Base-by-base conservation (phyloP, 1,284 basidiomycete species). In the Leucoagaricus sp. region DNA sequence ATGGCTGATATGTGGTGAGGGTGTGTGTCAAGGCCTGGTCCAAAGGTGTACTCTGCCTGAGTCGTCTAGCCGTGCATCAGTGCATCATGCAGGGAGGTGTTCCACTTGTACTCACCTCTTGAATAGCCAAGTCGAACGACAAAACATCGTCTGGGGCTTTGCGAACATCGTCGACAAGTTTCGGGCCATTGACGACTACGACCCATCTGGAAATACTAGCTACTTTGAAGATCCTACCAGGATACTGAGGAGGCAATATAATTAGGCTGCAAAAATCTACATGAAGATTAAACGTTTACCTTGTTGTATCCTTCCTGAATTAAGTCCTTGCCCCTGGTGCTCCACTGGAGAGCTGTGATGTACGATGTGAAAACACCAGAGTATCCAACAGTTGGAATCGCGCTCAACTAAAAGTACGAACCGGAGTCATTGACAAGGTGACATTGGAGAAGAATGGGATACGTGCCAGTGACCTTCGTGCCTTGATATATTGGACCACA, bases 81-180 rank as follows among this genome's bases (percentile, higher is more conserved):
- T 53, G 10, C 26, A 42, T 42, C 12, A 36, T 13, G 13, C 5
- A 6, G 9, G n/a, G 17, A 4, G n/a, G 4, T 6, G 10, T 1
- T 6, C 2, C 3, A 25, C 0, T 6, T 54, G 34, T 6, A 19
- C 56, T 41, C 40, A 64, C 65, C 31, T 68, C 65, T 21, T 38
- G 47, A 4, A 55, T 55, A 15, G 64, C 65, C 7, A 64, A 62
- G 6, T 42, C 40, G 38, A 66, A 65, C 3, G 66, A 67, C 10
- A 70, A 45, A 6, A 51, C 38, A 31, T 67, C 66, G 9, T 67
- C 63, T 2, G 63, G 29, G 1, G 69, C 68, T 28, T 60, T 63
- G 13, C 65, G 61, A 29, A 71, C 53, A n/a, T 70, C 68, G 1
- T 68, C 66, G 26, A 68, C 58, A 52, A 66, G 52, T 26, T 63